Conservation (phyloP, 192 early-diverging fungal species). For the Phycomyces blakesleeanus region DNA sequence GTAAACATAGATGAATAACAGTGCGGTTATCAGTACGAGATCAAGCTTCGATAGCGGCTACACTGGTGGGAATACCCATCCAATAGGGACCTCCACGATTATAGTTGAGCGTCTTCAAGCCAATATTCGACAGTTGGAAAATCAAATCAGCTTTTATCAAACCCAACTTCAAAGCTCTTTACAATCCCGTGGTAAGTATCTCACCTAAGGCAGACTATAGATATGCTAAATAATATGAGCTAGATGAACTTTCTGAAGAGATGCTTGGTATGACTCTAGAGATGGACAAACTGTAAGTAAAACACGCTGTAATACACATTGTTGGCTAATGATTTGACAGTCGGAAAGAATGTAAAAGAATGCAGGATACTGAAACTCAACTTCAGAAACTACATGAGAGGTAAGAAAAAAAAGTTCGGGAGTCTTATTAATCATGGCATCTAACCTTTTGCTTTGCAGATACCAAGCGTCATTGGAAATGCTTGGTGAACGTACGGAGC, state of each 20-base stretch:
- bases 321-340: conserved; percentile 1
- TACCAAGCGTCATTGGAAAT: conserved; percentile 77
- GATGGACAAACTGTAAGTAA: conserved; percentile 55
- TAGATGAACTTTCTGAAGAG: conserved; percentile 71
- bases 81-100: conserved; percentile 24
- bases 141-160: conserved; percentile 62
- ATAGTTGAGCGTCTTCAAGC: conserved; percentile 60
- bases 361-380: conserved; percentile 43
- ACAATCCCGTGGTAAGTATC: conserved; percentile 50
- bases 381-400: conserved; percentile 54
- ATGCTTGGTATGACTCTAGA: conserved; percentile 67
- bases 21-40: conserved; percentile 19
- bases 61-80: not conserved
- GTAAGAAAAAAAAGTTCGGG: no score
- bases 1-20: not conserved
- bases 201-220: not conserved
- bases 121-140: conserved; percentile 57
- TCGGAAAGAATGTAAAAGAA: conserved; percentile 16
- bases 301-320: not conserved
- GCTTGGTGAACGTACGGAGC: conserved; percentile 86
- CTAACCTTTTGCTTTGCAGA: no score
- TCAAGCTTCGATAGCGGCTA: conserved; percentile 29
- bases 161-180: conserved; percentile 60
- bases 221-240: conserved; percentile 9
- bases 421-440: no score